Evolutionary conservation across 1,284 basidiomycete species (phyloP).

Genomic region (Ganoderma boninense): DNA sequence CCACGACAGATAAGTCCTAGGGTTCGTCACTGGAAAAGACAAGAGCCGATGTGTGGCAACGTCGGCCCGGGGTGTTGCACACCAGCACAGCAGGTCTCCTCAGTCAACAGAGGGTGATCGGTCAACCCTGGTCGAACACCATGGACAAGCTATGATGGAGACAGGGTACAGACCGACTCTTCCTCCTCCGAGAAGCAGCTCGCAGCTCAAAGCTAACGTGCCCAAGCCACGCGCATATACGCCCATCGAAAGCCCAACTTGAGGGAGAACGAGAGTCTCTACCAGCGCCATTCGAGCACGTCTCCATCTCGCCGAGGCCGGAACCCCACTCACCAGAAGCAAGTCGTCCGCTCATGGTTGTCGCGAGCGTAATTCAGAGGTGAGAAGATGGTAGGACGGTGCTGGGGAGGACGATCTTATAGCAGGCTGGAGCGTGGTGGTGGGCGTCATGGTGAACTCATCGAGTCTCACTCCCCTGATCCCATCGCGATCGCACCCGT

Average conservation of each 20-base stretch:
- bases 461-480: slow-evolving; percentile 14
- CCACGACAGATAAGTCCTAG: not conserved
- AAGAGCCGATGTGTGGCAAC: not conserved
- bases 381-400: slow-evolving; percentile 8
- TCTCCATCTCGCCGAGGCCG: not conserved
- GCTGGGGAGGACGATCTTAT: slow-evolving; percentile 17
- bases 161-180: not conserved
- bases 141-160: not conserved
- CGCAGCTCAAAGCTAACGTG: not conserved
- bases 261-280: not conserved
- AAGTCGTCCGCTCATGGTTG: slow-evolving; percentile 46
- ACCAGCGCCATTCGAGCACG: not conserved
- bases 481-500: slow-evolving; percentile 32
- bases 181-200: not conserved
- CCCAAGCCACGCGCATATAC: not conserved
- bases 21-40: not conserved
- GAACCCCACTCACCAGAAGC: slow-evolving; percentile 43
- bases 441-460: slow-evolving; percentile 25
- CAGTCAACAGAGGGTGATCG: not conserved
- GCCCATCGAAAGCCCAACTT: not conserved
- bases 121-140: not conserved
- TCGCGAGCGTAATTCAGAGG: slow-evolving; percentile 5
- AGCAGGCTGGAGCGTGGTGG: not conserved
- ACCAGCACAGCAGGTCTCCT: not conserved
- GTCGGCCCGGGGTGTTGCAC: not conserved